Conservation (phyloP, 225 moss, liverwort and hornwort species). For the Bryum argenteum region DNA sequence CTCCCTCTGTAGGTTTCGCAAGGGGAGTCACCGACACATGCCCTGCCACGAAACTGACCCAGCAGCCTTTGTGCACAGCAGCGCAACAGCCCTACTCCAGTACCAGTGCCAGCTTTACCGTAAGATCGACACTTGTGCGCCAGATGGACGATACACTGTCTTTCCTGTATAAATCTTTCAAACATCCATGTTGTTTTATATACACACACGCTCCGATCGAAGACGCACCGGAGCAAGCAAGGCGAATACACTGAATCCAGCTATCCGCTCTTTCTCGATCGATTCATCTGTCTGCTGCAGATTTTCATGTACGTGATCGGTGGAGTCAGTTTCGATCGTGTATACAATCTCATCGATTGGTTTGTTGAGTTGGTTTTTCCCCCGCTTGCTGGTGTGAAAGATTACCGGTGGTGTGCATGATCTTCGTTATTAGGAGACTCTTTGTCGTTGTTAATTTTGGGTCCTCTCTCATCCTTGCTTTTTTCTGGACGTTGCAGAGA, state of each 20-base stretch:
- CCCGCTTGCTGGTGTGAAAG: too few relatives aligned
- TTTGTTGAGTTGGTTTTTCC: too few relatives aligned
- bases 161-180: neutral
- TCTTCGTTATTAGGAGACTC: neutral
- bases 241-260: too few relatives aligned
- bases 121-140: neutral
- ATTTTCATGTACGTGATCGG: too few relatives aligned
- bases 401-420: too few relatives aligned
- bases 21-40: neutral
- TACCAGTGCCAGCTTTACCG: neutral
- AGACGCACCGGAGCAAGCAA: too few relatives aligned
- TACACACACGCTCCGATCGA: too few relatives aligned
- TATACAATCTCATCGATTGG: too few relatives aligned
- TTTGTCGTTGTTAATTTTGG: neutral
- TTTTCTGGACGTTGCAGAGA: neutral
- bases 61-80: neutral
- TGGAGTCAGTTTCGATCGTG: too few relatives aligned
- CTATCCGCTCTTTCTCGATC: too few relatives aligned
- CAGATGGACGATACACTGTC: conserved; percentile 2
- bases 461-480: neutral
- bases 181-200: neutral
- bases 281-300: too few relatives aligned
- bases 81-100: neutral
- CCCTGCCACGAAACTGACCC: neutral
- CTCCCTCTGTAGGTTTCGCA: too few relatives aligned